Evolutionary conservation across 768 basidiomycete genomes (phyloP), one percentile per base, ranked within the genome.

Genomic region (Mycena leptocephala): DNA sequence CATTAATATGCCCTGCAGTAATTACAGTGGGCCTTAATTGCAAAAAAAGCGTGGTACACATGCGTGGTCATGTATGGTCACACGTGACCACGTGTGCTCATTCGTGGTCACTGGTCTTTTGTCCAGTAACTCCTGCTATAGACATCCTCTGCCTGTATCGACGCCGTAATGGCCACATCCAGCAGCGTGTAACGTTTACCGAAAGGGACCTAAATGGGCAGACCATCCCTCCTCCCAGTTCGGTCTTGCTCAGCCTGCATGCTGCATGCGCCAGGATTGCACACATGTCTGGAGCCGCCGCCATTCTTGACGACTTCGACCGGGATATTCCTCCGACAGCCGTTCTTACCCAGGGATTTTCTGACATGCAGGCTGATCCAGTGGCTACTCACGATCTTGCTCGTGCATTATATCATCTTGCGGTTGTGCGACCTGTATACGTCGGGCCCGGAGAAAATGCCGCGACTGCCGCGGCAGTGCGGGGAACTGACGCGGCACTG

Each of bases 231-330:
- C 65, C 65, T 3, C 65, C 65, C 32, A 67, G 65, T 22, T 9
- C 65, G 5, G 48, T 24, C 48, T 55, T 67, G n/a, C 32, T 67
- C 20, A 33, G 0, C 11, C 48, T 67, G 65, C 65, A 67, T 37
- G 65, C 65, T 1, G 32, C 65, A 14, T 67, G 65, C n/a, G 65
- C 65, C 8, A 4, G 51, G 48, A 53, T 67, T 53, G 65, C 65
- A 0, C 48, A 53, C 20, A 35, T 67, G 65, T 67, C 65, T 24
- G 65, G 65, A 1, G 65, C 65, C 5, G 65, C 46, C 6, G 65
- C 22, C 20, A 37, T 53, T 6, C 65, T 67, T 2, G 48, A 67
- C 22, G 16, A 16, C 9, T 43, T 43, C 18, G 51, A 67, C 48
- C 2, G 26, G 30, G 65, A 53, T 20, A 8, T 51, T 1, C n/a